Conservation (phyloP, 495 filamentous ascomycete species). For the Filosporella fistucella region DNA sequence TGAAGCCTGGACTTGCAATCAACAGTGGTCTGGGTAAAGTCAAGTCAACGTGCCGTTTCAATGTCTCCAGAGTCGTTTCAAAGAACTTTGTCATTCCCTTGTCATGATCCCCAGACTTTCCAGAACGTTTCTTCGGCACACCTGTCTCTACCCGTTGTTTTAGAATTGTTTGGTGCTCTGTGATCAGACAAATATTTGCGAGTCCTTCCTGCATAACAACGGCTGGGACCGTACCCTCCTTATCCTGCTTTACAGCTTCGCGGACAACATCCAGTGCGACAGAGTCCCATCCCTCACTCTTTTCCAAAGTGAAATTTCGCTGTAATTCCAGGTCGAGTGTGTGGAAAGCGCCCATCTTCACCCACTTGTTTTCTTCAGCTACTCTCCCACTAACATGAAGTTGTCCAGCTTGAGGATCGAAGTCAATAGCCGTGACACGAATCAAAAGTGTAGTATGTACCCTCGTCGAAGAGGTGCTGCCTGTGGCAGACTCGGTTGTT, state of each 20-base stretch:
- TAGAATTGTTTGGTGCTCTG: conserved; percentile 83
- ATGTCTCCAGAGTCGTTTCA: conserved; percentile 67
- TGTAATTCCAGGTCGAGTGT: conserved; percentile 88
- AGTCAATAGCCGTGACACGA: conserved; percentile 78
- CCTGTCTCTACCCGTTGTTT: conserved; percentile 81
- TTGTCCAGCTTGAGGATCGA: conserved; percentile 77
- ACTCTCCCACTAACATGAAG: conserved; percentile 85
- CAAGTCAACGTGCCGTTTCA: conserved; percentile 77
- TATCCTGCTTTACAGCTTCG: conserved; percentile 72
- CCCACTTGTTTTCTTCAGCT: conserved; percentile 75
- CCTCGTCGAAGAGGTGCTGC: conserved; percentile 67
- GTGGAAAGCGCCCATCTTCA: conserved; percentile 80
- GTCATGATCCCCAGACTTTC: conserved; percentile 57
- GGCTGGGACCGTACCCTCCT: conserved; percentile 76
- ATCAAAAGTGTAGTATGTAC: conserved; percentile 78
- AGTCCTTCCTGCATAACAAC: conserved; percentile 93
- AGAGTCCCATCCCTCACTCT: conserved; percentile 83
- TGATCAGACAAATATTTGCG: conserved; percentile 91
- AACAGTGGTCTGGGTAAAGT: conserved; percentile 65
- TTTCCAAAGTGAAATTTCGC: conserved; percentile 80
- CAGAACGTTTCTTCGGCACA: conserved; percentile 72
- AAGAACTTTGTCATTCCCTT: conserved; percentile 80
- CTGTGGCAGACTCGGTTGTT: conserved; percentile 63
- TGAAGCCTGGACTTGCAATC: conserved; percentile 85
- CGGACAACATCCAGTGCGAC: conserved; percentile 74